A percentile compares a stretch with the other conserved stretches of the same genome.
Evolutionary conservation across 352 stramenopile genomes (phyloP).

Genomic region (Pythium volutum): DNA sequence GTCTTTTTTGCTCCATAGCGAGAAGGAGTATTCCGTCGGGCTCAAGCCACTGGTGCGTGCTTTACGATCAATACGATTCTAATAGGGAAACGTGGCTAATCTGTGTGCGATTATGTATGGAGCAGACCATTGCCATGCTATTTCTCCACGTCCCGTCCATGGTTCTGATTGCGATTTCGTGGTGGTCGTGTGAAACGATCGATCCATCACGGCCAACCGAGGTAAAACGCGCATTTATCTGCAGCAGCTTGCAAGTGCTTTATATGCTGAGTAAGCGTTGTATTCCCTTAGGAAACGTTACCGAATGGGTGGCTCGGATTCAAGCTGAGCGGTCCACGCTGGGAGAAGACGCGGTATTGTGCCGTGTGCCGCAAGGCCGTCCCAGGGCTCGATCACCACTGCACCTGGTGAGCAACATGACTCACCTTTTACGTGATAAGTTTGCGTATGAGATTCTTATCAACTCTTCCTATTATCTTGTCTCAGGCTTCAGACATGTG

Average conservation of each 20-base stretch:
- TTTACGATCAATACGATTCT: neutral
- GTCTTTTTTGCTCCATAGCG: conserved; percentile 18
- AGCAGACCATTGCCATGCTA: conserved; percentile 50
- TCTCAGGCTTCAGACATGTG: conserved; percentile 83
- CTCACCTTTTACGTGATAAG: neutral
- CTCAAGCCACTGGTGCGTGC: conserved; percentile 23
- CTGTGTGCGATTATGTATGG: too few relatives aligned
- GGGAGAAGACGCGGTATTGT: conserved; percentile 82
- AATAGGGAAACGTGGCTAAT: neutral
- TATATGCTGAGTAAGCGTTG: neutral
- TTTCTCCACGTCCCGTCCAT: conserved; percentile 49
- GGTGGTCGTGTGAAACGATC: conserved; percentile 69
- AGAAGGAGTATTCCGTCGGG: conserved; percentile 12
- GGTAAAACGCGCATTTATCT: conserved; percentile 22
- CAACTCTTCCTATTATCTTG: neutral
- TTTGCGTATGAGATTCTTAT: neutral
- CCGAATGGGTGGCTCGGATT: conserved; percentile 68
- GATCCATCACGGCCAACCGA: conserved; percentile 50
- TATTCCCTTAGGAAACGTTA: conserved; percentile 21
- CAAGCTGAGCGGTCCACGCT: conserved; percentile 58
- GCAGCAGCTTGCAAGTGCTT: too few relatives aligned
- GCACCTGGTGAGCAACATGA: conserved; percentile 53
- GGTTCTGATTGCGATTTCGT: conserved; percentile 49
- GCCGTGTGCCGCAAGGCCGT: conserved; percentile 75
- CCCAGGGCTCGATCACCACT: conserved; percentile 83